These are phyloP conservation scores for Globisporangium apiculatum DNA, from an alignment of 352 stramenopile genomes.

Conservation along the genomic window DNA sequence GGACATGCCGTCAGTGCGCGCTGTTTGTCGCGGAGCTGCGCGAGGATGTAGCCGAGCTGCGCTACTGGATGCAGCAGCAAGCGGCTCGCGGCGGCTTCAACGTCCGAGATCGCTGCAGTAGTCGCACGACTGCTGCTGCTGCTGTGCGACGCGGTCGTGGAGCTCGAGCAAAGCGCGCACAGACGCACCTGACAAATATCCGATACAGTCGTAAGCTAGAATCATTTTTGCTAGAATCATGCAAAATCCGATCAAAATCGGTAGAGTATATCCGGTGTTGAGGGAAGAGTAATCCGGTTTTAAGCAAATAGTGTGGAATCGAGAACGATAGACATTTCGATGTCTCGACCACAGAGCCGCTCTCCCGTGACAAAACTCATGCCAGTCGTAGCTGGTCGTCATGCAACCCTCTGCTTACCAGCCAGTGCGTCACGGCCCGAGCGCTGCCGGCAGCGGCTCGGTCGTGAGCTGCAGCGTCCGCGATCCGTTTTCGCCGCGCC, in stretches of 20 bases:
- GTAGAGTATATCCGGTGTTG: too few relatives aligned
- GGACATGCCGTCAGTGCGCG: too few relatives aligned
- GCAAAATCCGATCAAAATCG: too few relatives aligned
- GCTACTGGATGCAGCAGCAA: conserved; percentile 37
- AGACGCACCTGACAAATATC: conserved; percentile 36
- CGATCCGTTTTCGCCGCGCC: conserved; percentile 40
- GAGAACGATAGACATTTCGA: too few relatives aligned
- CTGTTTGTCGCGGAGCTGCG: too few relatives aligned
- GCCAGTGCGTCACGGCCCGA: conserved; percentile 8
- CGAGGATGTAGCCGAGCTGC: conserved; percentile 41
- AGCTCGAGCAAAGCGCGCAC: conserved; percentile 42
- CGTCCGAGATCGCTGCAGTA: conserved; percentile 5
- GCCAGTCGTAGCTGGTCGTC: too few relatives aligned
- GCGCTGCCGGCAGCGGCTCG: conserved; percentile 41
- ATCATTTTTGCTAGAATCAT: too few relatives aligned
- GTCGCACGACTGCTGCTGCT: background rate
- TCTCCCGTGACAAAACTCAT: too few relatives aligned
- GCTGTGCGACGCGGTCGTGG: conserved; percentile 39
- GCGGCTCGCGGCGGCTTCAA: conserved; percentile 31
- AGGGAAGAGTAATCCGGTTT: too few relatives aligned
- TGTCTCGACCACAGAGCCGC: too few relatives aligned
- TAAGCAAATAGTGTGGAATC: too few relatives aligned
- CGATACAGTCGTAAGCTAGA: background rate
- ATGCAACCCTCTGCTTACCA: too few relatives aligned
- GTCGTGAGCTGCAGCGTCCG: conserved; percentile 52